Base-by-base conservation (phyloP, 352 stramenopile species). In the Globisporangium cylindrosporum region DNA sequence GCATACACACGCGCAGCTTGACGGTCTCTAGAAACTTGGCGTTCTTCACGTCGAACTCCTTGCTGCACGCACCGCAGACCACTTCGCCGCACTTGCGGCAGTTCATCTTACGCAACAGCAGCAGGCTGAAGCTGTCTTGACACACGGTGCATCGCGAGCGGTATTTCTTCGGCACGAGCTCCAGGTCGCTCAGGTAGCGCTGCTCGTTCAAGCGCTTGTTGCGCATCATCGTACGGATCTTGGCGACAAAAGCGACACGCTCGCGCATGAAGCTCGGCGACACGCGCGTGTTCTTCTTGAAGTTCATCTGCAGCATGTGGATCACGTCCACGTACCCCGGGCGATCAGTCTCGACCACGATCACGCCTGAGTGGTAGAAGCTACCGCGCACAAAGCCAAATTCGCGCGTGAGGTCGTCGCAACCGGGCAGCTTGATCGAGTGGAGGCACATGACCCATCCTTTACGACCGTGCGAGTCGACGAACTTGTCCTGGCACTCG, bases 61-160 rank as follows among this genome's bases (percentile, higher is more conserved):
- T 96, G 75, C 80, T 91, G 58, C 88, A 96, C 0, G 84, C 84
- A n/a, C 85, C 87, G 58, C 88, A 96, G 12, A 96, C 87, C 12
- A 96, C 88, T 73, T 96, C 87, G 3, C 88, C 88, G 58, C 88
- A 96, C 69, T 96, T 96, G 41, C 88, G 82, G 67, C 88, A 96
- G 67, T 91, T 93, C 60, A 94, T 74, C 62, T 96, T 96, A 65
- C 86, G 81, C 54, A 94, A 67, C 63, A 93, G 57, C 71, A 96
- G 68, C 46, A 96, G 62, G n/a, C 80, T 88, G 72, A 96, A 96
- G 55, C 82, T 92, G 69, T 94, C 88, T 38, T 89, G 77, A 63
- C 88, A 96, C 15, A 96, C 87, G 0, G 78, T 74, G 62, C 88
- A 96, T 34, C 80, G 77, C 29, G 74, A 78, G 20, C 87, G 80